phyloP scores from a whole-genome alignment of 169 alveolate genomes.

The Theileria orientalis region DNA sequence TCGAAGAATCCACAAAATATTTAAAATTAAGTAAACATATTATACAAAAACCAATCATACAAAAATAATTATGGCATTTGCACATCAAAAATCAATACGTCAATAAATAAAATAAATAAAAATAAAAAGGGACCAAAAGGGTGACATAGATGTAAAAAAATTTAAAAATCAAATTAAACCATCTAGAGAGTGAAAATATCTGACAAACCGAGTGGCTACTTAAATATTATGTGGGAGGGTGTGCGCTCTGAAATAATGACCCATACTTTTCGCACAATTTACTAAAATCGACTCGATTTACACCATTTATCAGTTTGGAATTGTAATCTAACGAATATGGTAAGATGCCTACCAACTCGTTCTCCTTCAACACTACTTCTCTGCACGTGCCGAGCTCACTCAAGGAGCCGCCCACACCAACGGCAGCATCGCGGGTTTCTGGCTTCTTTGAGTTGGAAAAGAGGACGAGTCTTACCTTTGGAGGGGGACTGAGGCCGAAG shows the following conservation, averaged over 20 bases:
- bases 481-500: conserved; percentile 73
- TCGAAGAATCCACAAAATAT: neutral
- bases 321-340: conserved; percentile 22
- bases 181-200: no score
- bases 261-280: conserved; percentile 21
- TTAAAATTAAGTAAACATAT: no score
- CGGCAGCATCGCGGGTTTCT: no score
- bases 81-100: no score
- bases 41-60: no score
- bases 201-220: no score
- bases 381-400: neutral
- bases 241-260: neutral
- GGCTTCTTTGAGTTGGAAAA: neutral
- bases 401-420: no score
- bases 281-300: conserved; percentile 5
- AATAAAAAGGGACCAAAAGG: neutral
- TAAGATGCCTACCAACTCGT: conserved; percentile 4
- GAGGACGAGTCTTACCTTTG: conserved; percentile 42
- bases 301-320: neutral
- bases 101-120: neutral
- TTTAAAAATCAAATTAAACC: no score
- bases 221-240: no score
- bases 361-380: conserved; percentile 2
- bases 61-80: no score
- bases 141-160: no score